Evolutionary conservation across 129 eudicot species (phyloP).

Genomic region (Erigeron canadensis): DNA sequence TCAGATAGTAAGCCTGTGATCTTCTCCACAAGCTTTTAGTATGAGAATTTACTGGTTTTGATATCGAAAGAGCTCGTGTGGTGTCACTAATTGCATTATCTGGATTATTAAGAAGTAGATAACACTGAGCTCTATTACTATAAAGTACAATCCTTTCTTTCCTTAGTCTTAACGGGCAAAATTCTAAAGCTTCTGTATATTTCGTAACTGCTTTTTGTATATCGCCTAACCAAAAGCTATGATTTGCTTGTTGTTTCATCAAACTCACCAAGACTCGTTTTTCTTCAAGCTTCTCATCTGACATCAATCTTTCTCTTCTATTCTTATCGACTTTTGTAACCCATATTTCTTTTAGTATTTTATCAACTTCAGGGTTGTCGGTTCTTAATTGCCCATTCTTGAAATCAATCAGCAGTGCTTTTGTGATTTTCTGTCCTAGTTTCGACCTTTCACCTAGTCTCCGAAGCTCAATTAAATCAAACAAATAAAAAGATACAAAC

Average conservation of each 20-base stretch:
- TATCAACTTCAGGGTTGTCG: constrained; percentile 32
- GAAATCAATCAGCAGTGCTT: constrained; percentile 51
- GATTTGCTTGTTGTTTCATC: constrained; percentile 69
- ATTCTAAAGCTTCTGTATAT: constrained; percentile 64
- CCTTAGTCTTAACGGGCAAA: constrained; percentile 61
- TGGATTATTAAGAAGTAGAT: constrained; percentile 51
- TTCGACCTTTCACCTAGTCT: constrained; percentile 55
- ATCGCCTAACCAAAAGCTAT: constrained; percentile 53
- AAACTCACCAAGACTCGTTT: constrained; percentile 46
- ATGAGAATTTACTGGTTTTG: constrained; percentile 68
- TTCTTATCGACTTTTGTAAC: constrained; percentile 52
- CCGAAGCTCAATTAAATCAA: constrained; percentile 63
- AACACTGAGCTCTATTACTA: constrained; percentile 84
- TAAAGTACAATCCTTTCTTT: constrained; percentile 71
- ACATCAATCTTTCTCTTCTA: constrained; percentile 44
- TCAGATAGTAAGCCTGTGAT: constrained; percentile 88
- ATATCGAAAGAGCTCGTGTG: constrained; percentile 77
- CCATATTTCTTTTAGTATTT: constrained; percentile 56
- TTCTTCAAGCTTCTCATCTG: constrained; percentile 54
- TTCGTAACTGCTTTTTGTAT: constrained; percentile 51
- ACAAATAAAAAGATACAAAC: constrained; percentile 34
- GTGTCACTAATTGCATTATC: constrained; percentile 76
- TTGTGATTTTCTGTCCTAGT: constrained; percentile 55
- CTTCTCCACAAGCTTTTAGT: constrained; percentile 84
- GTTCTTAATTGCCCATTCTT: constrained; percentile 41